phyloP scores from a whole-genome alignment of 129 eudicot genomes.

The Heracleum sosnowskyi region DNA sequence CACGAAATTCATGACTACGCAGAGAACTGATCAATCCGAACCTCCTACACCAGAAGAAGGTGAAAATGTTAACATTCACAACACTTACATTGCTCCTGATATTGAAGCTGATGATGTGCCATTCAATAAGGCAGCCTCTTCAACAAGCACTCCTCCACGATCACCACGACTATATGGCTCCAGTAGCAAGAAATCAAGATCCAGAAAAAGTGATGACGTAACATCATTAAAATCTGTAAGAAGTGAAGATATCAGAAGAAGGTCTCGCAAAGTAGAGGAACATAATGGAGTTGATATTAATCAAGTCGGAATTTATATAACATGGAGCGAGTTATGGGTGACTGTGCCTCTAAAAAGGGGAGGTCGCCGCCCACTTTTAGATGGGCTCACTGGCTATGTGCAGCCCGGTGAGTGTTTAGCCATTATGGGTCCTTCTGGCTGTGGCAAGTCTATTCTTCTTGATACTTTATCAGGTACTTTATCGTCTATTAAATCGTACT shows the following conservation, averaged over 20 bases:
- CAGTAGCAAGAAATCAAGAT: neutral
- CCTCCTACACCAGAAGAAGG: conserved; percentile 1
- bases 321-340: conserved; percentile 52
- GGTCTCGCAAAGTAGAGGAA: neutral
- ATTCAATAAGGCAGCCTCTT: neutral
- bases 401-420: conserved; percentile 48
- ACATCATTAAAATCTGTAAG: neutral
- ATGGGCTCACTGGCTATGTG: conserved; percentile 39
- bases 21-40: neutral
- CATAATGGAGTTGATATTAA: neutral
- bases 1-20: neutral
- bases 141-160: neutral
- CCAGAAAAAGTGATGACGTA: neutral
- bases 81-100: neutral
- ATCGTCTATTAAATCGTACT: too few species aligned
- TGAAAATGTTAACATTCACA: neutral
- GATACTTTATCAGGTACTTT: conserved; percentile 26
- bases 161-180: conserved; percentile 4
- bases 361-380: conserved; percentile 27
- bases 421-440: conserved; percentile 63
- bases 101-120: conserved; percentile 7
- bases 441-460: conserved; percentile 53
- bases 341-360: conserved; percentile 25
- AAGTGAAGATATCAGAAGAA: neutral
- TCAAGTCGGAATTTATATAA: conserved; percentile 22